phyloP scores from a whole-genome alignment of 257 asterid species.

The Nicotiana knightiana region DNA sequence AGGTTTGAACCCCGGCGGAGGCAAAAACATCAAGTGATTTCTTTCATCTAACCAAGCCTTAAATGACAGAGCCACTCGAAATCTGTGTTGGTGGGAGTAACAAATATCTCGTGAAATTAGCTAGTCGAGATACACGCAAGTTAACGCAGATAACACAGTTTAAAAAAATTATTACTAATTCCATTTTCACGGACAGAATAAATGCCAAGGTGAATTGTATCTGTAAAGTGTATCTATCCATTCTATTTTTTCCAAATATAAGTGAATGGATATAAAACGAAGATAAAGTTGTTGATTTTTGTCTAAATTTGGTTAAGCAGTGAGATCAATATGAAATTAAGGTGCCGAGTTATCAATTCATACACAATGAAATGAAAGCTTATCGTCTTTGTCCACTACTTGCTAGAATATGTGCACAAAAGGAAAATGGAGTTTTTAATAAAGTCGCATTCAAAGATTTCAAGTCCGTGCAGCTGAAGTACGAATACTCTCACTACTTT shows the following conservation, averaged over 20 bases:
- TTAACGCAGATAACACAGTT: too few relatives aligned
- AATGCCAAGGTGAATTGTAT: background rate
- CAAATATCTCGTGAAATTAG: too few relatives aligned
- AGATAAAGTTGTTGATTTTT: slow-evolving; percentile 23
- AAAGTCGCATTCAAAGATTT: background rate
- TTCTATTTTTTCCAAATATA: slow-evolving; percentile 8
- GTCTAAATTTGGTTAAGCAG: slow-evolving; percentile 30
- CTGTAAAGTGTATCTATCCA: slow-evolving; percentile 15
- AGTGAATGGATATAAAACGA: slow-evolving; percentile 21
- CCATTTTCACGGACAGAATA: slow-evolving; percentile 9
- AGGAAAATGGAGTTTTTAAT: background rate
- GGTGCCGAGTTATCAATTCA: background rate
- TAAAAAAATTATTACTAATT: background rate
- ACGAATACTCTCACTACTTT: too few relatives aligned
- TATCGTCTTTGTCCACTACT: background rate
- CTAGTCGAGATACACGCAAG: too few relatives aligned
- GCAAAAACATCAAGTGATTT: too few relatives aligned
- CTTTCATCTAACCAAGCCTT: too few relatives aligned
- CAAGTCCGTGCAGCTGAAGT: too few relatives aligned
- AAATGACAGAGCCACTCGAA: too few relatives aligned
- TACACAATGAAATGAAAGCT: background rate
- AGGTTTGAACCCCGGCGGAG: too few relatives aligned
- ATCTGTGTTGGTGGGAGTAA: too few relatives aligned
- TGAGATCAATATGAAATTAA: slow-evolving; percentile 17
- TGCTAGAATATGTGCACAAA: background rate